Conservation (phyloP, 768 basidiomycete species). For the Leccinum broughii region DNA sequence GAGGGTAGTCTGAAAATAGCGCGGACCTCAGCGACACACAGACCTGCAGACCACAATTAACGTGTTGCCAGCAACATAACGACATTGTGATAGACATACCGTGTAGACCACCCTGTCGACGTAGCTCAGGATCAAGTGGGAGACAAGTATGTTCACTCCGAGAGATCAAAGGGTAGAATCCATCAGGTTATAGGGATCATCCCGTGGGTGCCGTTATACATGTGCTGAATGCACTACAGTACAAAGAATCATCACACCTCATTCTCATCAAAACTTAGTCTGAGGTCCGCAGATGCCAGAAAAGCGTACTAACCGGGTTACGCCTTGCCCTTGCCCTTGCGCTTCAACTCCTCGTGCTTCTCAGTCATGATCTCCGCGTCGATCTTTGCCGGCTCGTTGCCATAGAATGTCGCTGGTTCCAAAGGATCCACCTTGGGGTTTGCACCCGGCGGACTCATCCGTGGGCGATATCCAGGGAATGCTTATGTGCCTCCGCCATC, state of each 20-base stretch:
- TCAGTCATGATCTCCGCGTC: constrained; percentile 56
- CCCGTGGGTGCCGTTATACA: too few relatives aligned
- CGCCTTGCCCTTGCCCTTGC: constrained; percentile 39
- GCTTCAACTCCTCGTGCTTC: constrained; percentile 47
- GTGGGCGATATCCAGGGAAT: constrained; percentile 28
- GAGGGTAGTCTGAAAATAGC: too few relatives aligned
- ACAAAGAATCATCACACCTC: neutral
- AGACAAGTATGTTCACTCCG: too few relatives aligned
- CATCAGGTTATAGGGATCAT: too few relatives aligned
- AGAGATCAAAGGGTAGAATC: too few relatives aligned
- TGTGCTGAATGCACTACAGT: neutral
- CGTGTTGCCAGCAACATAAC: too few relatives aligned
- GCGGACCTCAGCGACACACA: too few relatives aligned
- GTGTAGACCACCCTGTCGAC: too few relatives aligned
- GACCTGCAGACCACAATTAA: too few relatives aligned
- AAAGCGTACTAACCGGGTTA: constrained; percentile 12
- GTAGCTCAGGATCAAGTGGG: too few relatives aligned
- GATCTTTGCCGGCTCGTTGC: constrained; percentile 52
- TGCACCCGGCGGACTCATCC: constrained; percentile 29
- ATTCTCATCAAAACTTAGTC: neutral
- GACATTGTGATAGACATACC: too few relatives aligned
- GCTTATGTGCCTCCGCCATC: constrained; percentile 34
- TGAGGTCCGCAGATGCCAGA: neutral
- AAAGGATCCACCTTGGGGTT: constrained; percentile 45
- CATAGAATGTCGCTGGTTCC: constrained; percentile 49